phyloP scores from a whole-genome alignment of 805 yeast genomes.

The Debaryomyces hansenii region DNA sequence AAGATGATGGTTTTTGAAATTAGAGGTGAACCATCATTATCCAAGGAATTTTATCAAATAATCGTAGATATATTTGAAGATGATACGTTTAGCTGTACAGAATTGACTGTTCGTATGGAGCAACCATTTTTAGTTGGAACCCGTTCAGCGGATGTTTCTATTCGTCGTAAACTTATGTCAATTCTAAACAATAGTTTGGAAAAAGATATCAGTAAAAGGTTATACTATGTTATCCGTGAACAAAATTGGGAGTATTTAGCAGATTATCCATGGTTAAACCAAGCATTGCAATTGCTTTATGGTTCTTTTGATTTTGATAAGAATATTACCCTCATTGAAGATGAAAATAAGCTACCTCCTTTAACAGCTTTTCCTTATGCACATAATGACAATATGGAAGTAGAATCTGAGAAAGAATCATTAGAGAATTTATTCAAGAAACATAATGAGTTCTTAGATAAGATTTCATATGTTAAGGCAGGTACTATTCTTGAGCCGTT shows the following conservation, averaged over 20 bases:
- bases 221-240: conserved; percentile 85
- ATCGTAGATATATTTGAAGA: conserved; percentile 87
- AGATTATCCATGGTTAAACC: conserved; percentile 93
- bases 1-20: conserved; percentile 93
- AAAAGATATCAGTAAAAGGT: conserved; percentile 70
- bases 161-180: conserved; percentile 75
- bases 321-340: conserved; percentile 43
- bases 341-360: conserved; percentile 55
- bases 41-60: conserved; percentile 79
- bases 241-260: conserved; percentile 97
- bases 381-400: conserved; percentile 25
- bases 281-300: conserved; percentile 82
- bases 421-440: conserved; percentile 20
- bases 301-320: conserved; percentile 67
- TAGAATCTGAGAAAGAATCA: conserved; percentile 20
- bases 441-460: conserved; percentile 31
- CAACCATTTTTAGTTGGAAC: conserved; percentile 96
- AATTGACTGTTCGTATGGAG: conserved; percentile 90
- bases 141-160: conserved; percentile 69
- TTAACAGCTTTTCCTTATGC: conserved; percentile 42
- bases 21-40: conserved; percentile 76
- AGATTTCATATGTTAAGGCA: conserved; percentile 42
- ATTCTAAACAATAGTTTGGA: conserved; percentile 80
- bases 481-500: conserved; percentile 68
- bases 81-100: conserved; percentile 74